Evolutionary conservation across 306 rosid species (phyloP), one percentile per base, ranked within the genome.

Genomic region (Casuarina equisetifolia): DNA sequence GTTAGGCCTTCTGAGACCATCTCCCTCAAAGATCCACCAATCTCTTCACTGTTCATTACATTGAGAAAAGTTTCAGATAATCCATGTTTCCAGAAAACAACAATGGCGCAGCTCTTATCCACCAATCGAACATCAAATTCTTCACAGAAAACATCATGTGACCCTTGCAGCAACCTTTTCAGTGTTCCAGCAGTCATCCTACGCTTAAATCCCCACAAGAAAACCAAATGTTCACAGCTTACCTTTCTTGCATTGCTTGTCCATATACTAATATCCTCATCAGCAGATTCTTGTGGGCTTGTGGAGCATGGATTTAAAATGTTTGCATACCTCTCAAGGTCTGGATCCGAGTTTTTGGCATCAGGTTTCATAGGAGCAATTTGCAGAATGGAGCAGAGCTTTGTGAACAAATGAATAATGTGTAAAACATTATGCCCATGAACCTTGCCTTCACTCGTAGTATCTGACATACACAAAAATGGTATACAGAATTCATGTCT

Each of bases 141-240:
- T 76, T 80, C 77, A 1, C 82, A 83, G 86, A 92, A 90, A 50
- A 89, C 79, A 6, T 70, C 73, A 17, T 90, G 92, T 16, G 97
- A 84, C 17, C 80, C 73, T 1, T 76, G 80, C 66, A 92, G 90
- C 69, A 81, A 63, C 64, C 77, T 74, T 89, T 85, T 94, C 70
- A 90, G 79, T 78, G 43, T 84, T 75, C 88, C 84, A 2, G 97
- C 92, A 9, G 93, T 94, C 77, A 77, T 74, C 16, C 91, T 89
- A 49, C 42, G 55, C 58, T 84, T 80, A 69, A 90, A 92, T 80
- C 97, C 97, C 98, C 98, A 92, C 76, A 92, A 52, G 89, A 92
- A 90, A 55, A 89, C 88, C 84, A 88, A 74, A 54, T 92, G 81
- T 66, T 82, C 83, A 62, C 85, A 80, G 71, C 77, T 85, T 68